These are phyloP conservation scores for Manihot esculenta DNA, from an alignment of 441 rosid species.

Conservation along the genomic window DNA sequence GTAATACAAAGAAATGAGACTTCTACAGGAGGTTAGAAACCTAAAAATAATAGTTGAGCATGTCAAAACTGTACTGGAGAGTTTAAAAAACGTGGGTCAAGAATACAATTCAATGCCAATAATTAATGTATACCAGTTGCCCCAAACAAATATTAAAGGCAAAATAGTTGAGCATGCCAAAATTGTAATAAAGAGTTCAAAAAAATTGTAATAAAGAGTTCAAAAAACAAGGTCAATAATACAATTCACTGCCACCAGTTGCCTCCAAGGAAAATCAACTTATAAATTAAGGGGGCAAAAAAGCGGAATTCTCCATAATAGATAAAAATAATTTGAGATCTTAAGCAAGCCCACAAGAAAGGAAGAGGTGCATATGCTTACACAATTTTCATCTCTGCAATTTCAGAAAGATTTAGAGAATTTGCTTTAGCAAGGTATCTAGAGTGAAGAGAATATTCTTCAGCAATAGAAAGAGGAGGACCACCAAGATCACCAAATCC, in stretches of 20 bases:
- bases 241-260: not conserved
- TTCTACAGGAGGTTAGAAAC: not conserved
- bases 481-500: conserved; percentile 98
- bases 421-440: conserved; percentile 96
- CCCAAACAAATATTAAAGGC: not conserved
- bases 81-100: not conserved
- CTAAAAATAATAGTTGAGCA: not conserved
- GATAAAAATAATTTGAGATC: not conserved
- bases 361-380: conserved; percentile 40
- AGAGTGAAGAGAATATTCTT: conserved; percentile 96
- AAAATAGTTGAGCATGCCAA: not conserved
- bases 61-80: not conserved
- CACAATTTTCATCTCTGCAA: conserved; percentile 99
- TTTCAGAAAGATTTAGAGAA: conserved; percentile 91
- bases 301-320: not conserved
- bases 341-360: conserved; percentile 9
- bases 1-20: conserved; percentile 1
- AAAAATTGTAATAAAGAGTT: not conserved
- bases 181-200: not conserved
- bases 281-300: not conserved
- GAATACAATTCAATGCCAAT: not conserved
- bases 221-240: not conserved
- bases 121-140: not conserved
- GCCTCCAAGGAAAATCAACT: conserved; percentile 5
- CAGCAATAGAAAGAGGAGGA: conserved; percentile 84